Conservation (phyloP, 805 yeast genomes). For the Teunomyces pallodes region DNA sequence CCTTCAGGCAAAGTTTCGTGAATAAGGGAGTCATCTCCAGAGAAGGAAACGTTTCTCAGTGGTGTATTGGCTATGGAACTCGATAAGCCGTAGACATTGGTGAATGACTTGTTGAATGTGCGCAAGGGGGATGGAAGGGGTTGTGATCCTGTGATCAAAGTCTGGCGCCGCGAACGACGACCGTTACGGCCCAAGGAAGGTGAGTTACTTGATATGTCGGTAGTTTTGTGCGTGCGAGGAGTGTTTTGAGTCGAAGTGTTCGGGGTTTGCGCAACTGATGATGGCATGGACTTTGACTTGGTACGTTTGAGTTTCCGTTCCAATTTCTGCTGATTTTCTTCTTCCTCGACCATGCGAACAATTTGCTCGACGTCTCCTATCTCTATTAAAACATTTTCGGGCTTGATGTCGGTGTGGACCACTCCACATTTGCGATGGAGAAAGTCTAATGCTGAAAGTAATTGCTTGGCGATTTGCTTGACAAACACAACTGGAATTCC, state of each 20-base stretch:
- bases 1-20: neutral
- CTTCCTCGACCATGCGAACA: constrained; percentile 61
- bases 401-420: constrained; percentile 71
- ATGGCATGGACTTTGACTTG: constrained; percentile 10
- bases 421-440: constrained; percentile 72
- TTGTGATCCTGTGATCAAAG: constrained; percentile 85
- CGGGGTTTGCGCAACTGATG: neutral
- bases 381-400: constrained; percentile 74
- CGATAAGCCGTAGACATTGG: constrained; percentile 35
- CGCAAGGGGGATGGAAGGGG: constrained; percentile 88
- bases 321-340: constrained; percentile 50
- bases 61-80: constrained; percentile 43
- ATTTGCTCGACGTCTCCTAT: constrained; percentile 82
- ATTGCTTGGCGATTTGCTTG: constrained; percentile 78
- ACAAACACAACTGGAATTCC: constrained; percentile 78
- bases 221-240: neutral
- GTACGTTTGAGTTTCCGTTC: constrained; percentile 40
- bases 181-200: constrained; percentile 44
- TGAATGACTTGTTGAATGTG: constrained; percentile 46
- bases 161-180: constrained; percentile 63
- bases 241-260: constrained; percentile 1
- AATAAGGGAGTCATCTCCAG: constrained; percentile 3
- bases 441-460: constrained; percentile 68
- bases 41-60: constrained; percentile 15
- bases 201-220: constrained; percentile 16